Percentiles rank a stretch among this genome's conserved stretches.
These are phyloP conservation scores for Phaeosphaeria sp. DNA, from an alignment of 2,329 filamentous ascomycete genomes.

Conservation along the genomic window DNA sequence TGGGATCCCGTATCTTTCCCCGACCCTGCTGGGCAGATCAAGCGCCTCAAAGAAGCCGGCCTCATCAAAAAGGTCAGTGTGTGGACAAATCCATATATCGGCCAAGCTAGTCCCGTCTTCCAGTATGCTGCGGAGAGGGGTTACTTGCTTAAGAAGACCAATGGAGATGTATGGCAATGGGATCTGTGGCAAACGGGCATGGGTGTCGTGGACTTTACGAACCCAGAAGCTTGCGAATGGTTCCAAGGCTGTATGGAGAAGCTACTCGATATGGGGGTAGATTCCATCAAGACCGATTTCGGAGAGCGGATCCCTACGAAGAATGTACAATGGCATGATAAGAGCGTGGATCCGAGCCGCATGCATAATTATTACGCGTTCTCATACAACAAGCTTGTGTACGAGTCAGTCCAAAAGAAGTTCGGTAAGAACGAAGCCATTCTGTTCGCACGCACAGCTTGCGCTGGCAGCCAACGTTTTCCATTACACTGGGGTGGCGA, in stretches of 20 bases:
- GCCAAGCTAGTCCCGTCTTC: slow-evolving; percentile 72
- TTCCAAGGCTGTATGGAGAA: slow-evolving; percentile 67
- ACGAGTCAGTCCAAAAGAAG: slow-evolving; percentile 66
- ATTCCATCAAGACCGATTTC: slow-evolving; percentile 79
- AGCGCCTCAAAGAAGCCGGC: slow-evolving; percentile 67
- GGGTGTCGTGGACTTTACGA: slow-evolving; percentile 77
- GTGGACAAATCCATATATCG: slow-evolving; percentile 80
- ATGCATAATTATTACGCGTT: slow-evolving; percentile 85
- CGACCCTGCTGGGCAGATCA: slow-evolving; percentile 69
- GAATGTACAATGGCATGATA: slow-evolving; percentile 70
- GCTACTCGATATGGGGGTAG: slow-evolving; percentile 73
- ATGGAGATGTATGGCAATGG: slow-evolving; percentile 76
- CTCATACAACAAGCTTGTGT: slow-evolving; percentile 74
- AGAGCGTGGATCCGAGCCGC: slow-evolving; percentile 63
- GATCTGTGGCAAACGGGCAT: slow-evolving; percentile 80
- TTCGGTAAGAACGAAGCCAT: slow-evolving; percentile 63
- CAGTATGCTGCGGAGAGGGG: slow-evolving; percentile 68
- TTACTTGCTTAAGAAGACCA: slow-evolving; percentile 73
- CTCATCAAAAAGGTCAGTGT: slow-evolving; percentile 70
- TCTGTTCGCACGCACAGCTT: slow-evolving; percentile 72
- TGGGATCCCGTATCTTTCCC: slow-evolving; percentile 74
- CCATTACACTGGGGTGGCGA: slow-evolving; percentile 74
- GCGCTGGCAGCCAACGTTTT: slow-evolving; percentile 72
- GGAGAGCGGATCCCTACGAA: slow-evolving; percentile 73
- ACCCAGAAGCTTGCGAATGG: slow-evolving; percentile 72